Evolutionary conservation across 805 yeast genomes (phyloP).

Genomic region (Isabelozyma rhagii): DNA sequence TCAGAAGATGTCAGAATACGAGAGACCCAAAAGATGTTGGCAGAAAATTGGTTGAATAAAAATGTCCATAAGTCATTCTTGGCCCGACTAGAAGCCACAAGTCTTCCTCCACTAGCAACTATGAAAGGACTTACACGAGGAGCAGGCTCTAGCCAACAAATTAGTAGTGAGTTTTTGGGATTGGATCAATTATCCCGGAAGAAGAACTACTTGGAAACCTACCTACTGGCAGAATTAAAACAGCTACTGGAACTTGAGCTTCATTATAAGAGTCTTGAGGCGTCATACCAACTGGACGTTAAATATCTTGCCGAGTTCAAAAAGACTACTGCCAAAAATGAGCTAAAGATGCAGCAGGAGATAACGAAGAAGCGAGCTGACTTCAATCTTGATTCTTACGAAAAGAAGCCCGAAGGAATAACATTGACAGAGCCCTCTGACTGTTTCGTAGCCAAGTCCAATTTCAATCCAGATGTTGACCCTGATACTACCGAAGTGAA

Average conservation of each 20-base stretch:
- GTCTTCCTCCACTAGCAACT: conserved; percentile 19
- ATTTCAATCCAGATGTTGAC: conserved; percentile 15
- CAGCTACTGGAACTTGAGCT: conserved; percentile 31
- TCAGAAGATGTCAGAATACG: conserved; percentile 6
- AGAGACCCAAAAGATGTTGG: conserved; percentile 21
- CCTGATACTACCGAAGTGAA: conserved; percentile 14
- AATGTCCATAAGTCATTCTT: conserved; percentile 16
- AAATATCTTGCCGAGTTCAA: conserved; percentile 29
- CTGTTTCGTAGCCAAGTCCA: background rate
- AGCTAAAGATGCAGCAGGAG: conserved; percentile 11
- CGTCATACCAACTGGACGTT: conserved; percentile 27
- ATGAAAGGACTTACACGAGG: conserved; percentile 9
- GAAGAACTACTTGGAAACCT: conserved; percentile 29
- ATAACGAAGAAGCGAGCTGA: conserved; percentile 5
- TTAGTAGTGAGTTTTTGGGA: conserved; percentile 13
- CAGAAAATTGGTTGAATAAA: conserved; percentile 22
- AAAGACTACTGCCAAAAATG: conserved; percentile 13
- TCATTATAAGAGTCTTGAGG: conserved; percentile 19
- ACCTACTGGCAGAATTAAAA: conserved; percentile 37
- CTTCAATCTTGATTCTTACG: conserved; percentile 1
- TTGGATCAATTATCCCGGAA: conserved; percentile 22
- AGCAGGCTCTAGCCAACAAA: conserved; percentile 8
- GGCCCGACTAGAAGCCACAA: conserved; percentile 21
- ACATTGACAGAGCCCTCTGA: background rate
- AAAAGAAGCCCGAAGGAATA: background rate